Percentiles rank a stretch among this genome's conserved stretches.
Evolutionary conservation across 352 stramenopile species (phyloP).

Genomic region (Peronospora belbahrii): DNA sequence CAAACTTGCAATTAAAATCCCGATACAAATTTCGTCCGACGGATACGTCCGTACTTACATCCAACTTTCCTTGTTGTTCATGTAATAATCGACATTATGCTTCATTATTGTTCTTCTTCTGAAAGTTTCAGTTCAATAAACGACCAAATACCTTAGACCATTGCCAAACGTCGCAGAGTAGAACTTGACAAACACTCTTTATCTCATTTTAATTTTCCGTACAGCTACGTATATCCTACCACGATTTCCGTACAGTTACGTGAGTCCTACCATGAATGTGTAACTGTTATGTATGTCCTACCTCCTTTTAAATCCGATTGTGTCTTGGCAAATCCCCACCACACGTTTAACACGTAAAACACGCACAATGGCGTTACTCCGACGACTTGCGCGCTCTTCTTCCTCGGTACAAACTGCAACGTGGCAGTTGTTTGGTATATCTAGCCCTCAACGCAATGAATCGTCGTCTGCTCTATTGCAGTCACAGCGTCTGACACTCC

Average conservation of each 20-base stretch:
- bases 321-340: not conserved
- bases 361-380: constrained; percentile 23
- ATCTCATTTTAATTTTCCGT: no score
- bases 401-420: constrained; percentile 6
- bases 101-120: not conserved
- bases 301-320: constrained; percentile 4
- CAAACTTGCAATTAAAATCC: no score
- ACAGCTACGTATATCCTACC: no score
- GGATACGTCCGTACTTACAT: not conserved
- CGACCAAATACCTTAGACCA: no score
- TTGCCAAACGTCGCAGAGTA: not conserved
- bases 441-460: not conserved
- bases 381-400: constrained; percentile 20
- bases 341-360: no score
- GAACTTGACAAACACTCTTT: not conserved
- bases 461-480: not conserved
- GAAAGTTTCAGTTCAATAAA: no score
- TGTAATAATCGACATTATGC: not conserved
- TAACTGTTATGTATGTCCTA: not conserved
- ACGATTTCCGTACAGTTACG: not conserved
- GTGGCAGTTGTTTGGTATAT: constrained; percentile 6
- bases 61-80: not conserved
- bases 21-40: not conserved
- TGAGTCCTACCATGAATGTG: not conserved
- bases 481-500: constrained; percentile 13